These are phyloP conservation scores for Paradendryphiella salina DNA, from an alignment of 2,329 filamentous ascomycete genomes.

Conservation along the genomic window DNA sequence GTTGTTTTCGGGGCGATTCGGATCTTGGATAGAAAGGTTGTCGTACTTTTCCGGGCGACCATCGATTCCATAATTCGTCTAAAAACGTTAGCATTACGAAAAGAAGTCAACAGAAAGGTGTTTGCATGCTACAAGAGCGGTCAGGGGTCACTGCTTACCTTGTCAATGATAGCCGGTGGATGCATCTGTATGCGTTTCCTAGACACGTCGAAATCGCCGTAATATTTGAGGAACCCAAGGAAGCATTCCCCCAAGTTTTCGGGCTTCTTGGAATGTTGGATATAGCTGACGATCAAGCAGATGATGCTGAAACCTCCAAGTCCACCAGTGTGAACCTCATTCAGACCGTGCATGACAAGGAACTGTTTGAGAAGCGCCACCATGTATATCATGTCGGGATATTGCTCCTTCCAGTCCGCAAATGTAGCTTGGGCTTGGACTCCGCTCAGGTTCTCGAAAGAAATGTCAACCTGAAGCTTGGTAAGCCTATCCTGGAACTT, in stretches of 20 bases:
- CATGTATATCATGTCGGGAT: conserved; percentile 82
- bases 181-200: conserved; percentile 71
- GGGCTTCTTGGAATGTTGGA: conserved; percentile 64
- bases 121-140: background rate
- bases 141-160: conserved; percentile 58
- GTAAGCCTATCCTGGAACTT: conserved; percentile 84
- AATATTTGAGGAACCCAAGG: conserved; percentile 86
- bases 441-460: conserved; percentile 89
- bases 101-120: background rate
- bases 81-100: conserved; percentile 12
- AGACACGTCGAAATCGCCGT: conserved; percentile 77
- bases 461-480: conserved; percentile 84
- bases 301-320: conserved; percentile 94
- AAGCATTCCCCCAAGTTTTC: conserved; percentile 76
- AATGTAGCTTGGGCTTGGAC: conserved; percentile 81
- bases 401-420: conserved; percentile 73
- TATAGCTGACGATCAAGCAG: conserved; percentile 86
- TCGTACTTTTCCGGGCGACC: conserved; percentile 47
- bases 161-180: conserved; percentile 73
- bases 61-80: conserved; percentile 34
- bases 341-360: conserved; percentile 82
- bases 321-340: conserved; percentile 88
- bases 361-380: conserved; percentile 93
- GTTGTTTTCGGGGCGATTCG: conserved; percentile 82
- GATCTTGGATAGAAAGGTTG: conserved; percentile 86